Base-by-base conservation (phyloP, 169 alveolate genomes). In the Cyclospora cayetanensis region DNA sequence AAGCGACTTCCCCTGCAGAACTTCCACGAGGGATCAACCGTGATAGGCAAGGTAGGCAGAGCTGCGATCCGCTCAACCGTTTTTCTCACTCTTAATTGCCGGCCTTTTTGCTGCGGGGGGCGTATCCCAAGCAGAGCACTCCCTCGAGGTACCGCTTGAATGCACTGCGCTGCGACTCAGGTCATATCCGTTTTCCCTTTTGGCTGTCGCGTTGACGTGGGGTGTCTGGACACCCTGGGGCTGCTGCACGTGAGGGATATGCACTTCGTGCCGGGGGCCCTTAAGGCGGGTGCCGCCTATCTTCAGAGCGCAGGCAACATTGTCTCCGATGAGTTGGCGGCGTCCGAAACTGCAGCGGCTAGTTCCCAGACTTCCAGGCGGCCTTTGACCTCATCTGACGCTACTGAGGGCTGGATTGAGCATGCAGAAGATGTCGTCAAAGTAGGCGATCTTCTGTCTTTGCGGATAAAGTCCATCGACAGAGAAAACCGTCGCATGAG, bases 171-270 rank as follows among this genome's bases (percentile, higher is more conserved):
- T 15, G 7, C 0, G 18, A 22, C 25, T 60, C 72, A 60, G 72
- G 72, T 60, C 29, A 25, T 60, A 11, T 60, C 72, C 1, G 7
- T 82, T 2, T 37, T 82, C 31, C 90, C 79, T 7, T 55, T 35
- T 27, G 90, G 90, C 80, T 82, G 90, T 63, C 90, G 90, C 76
- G 72, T 82, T 25, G 90, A 82, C 41, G 79, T 82, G 52, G 90
- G 90, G 90, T 82, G 90, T 82, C 4, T 37, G 0, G 90, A 82
- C 90, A 82, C 90, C 76, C 5, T 41, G 52, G 90, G 74, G 42
- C 53, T 80, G 29, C 90, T 80, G 29, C 90, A 80, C 27, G 90
- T 82, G 65, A 50, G 90, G 31, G 90, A 82, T 63, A 82, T 82
- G 90, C n/a, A 25, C 37, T 35, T n/a, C 39, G 7, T 82, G 25